These are phyloP conservation scores for Odontarrhena argentea DNA, from an alignment of 345 rosid species.

Conservation along the genomic window DNA sequence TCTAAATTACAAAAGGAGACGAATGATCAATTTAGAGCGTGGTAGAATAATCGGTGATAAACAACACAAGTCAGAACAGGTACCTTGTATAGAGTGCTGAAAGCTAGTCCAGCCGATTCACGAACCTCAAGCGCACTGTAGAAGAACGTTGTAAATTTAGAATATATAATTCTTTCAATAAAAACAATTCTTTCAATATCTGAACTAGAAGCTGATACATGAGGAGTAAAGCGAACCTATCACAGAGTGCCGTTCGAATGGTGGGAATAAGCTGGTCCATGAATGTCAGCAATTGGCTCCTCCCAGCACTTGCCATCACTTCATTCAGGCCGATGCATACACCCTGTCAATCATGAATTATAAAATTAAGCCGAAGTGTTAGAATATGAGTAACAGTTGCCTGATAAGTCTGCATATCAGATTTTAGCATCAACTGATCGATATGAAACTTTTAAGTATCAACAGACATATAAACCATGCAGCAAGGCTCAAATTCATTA, in stretches of 20 bases:
- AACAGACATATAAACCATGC: slow-evolving; percentile 22
- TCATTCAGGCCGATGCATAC: slow-evolving; percentile 98
- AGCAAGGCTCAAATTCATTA: slow-evolving; percentile 22
- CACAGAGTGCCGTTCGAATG: slow-evolving; percentile 94
- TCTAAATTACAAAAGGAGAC: slow-evolving; percentile 49
- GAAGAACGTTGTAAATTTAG: slow-evolving; percentile 13
- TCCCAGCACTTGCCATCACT: slow-evolving; percentile 98
- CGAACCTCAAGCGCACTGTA: slow-evolving; percentile 84
- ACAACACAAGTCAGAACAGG: slow-evolving; percentile 22
- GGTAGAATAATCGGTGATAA: slow-evolving; percentile 17
- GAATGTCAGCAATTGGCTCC: slow-evolving; percentile 83
- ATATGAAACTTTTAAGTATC: slow-evolving; percentile 10
- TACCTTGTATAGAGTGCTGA: slow-evolving; percentile 97
- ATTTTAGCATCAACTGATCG: slow-evolving; percentile 24
- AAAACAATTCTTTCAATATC: background rate
- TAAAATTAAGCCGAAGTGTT: slow-evolving; percentile 11
- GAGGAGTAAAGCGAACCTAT: slow-evolving; percentile 55
- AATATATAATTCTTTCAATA: slow-evolving; percentile 3
- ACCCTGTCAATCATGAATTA: slow-evolving; percentile 57
- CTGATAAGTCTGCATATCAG: slow-evolving; percentile 20
- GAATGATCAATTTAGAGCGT: background rate
- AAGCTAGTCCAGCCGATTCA: slow-evolving; percentile 96
- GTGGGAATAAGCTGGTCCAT: slow-evolving; percentile 97
- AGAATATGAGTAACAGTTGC: slow-evolving; percentile 3
- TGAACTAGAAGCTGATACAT: slow-evolving; percentile 17